A percentile compares a stretch with the other conserved stretches of the same genome.
Conservation (phyloP, 345 rosid species). For the Syzygium aromaticum region DNA sequence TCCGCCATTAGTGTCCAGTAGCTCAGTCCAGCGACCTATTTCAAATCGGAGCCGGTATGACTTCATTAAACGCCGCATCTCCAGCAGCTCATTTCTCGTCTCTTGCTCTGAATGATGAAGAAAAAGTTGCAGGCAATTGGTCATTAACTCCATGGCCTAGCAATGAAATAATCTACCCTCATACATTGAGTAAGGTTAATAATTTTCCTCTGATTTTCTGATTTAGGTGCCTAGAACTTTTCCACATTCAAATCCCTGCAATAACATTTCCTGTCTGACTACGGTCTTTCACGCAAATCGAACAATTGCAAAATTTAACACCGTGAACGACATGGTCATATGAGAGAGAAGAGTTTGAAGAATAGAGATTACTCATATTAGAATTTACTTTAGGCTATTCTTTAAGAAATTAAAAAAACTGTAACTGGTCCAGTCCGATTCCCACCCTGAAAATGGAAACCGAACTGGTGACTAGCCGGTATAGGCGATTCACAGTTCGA, state of each 20-base stretch:
- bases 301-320: too few relatives aligned
- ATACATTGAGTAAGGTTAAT: not conserved
- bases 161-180: not conserved
- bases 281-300: not conserved
- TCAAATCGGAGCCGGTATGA: not conserved
- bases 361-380: too few relatives aligned
- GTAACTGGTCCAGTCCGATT: too few relatives aligned
- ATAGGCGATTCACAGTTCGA: too few relatives aligned
- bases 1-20: slow-evolving; percentile 3
- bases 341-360: too few relatives aligned
- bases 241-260: not conserved
- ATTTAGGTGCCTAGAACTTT: not conserved
- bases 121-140: not conserved
- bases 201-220: not conserved
- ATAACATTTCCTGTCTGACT: not conserved
- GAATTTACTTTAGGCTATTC: too few relatives aligned
- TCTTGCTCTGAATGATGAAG: not conserved
- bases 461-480: too few relatives aligned
- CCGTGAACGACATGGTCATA: too few relatives aligned
- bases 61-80: not conserved
- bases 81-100: not conserved
- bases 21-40: not conserved
- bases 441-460: too few relatives aligned
- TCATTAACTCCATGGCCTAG: not conserved
- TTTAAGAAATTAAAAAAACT: too few relatives aligned